Conservation (phyloP, 2,329 filamentous ascomycete genomes). For the Ilyonectria destructans region DNA sequence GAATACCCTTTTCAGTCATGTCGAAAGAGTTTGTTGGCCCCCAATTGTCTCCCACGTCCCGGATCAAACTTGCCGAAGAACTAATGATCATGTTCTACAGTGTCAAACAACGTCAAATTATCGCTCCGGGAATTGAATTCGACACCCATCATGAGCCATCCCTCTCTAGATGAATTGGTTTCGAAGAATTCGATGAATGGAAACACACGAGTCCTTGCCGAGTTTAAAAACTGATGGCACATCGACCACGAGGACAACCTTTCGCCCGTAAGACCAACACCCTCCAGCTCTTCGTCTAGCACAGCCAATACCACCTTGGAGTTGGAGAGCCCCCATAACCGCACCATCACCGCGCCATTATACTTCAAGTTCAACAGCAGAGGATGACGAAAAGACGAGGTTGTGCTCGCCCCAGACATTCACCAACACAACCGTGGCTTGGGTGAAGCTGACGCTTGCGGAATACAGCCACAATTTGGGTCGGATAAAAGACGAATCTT, state of each 20-base stretch:
- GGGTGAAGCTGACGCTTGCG: background rate
- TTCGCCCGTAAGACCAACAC: too few relatives aligned
- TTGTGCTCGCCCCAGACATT: too few relatives aligned
- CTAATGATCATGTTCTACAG: background rate
- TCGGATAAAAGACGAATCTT: background rate
- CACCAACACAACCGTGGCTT: too few relatives aligned
- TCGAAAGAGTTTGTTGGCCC: background rate
- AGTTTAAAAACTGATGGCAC: too few relatives aligned
- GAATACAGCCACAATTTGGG: background rate
- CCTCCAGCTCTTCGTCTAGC: too few relatives aligned
- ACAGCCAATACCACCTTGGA: too few relatives aligned
- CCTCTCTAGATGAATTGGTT: too few relatives aligned
- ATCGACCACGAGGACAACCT: too few relatives aligned
- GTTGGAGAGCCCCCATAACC: too few relatives aligned
- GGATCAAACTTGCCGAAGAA: background rate
- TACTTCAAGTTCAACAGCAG: too few relatives aligned
- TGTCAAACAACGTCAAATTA: background rate
- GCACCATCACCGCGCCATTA: too few relatives aligned
- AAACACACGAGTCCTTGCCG: background rate
- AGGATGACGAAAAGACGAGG: too few relatives aligned
- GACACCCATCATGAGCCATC: background rate
- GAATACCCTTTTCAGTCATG: background rate
- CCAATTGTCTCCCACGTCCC: background rate
- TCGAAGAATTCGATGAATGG: background rate
- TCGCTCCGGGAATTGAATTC: background rate